phyloP scores from a whole-genome alignment of 441 rosid genomes.

The Metrosideros polymorpha region DNA sequence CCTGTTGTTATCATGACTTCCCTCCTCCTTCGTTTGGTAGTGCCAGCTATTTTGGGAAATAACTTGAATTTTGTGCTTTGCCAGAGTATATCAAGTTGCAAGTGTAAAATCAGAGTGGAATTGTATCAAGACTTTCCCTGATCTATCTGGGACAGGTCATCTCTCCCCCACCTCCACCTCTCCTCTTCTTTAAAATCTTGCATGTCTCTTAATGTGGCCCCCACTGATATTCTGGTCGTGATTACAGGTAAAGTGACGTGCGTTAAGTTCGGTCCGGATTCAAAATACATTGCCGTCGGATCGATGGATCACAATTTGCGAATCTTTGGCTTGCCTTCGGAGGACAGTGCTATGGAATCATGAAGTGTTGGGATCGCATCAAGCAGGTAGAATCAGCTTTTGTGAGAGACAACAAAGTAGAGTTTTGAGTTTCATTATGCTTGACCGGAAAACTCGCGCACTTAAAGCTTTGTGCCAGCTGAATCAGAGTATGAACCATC shows the following conservation, averaged over 20 bases:
- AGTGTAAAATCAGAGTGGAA: constrained; percentile 97
- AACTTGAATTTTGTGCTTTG: background rate
- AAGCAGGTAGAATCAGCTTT: background rate
- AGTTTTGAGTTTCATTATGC: background rate
- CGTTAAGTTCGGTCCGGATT: constrained; percentile 79
- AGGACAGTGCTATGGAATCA: constrained; percentile 41
- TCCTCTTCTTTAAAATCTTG: background rate
- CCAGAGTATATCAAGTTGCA: constrained; percentile 84
- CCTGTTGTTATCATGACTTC: background rate
- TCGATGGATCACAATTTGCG: constrained; percentile 98
- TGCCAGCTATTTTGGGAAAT: background rate
- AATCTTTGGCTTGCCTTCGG: constrained; percentile 67
- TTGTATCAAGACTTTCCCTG: constrained; percentile 76
- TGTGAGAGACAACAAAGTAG: background rate
- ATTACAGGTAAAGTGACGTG: constrained; percentile 70
- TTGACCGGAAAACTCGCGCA: background rate
- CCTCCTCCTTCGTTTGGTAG: background rate
- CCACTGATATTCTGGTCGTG: background rate
- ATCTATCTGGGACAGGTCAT: constrained; percentile 92
- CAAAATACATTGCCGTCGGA: constrained; percentile 83
- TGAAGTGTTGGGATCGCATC: constrained; percentile 4
- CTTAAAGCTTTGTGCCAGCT: background rate
- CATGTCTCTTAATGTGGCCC: background rate
- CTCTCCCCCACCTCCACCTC: background rate
- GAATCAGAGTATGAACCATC: background rate